phyloP scores from a whole-genome alignment of 345 rosid genomes.

The Camelina sativa region DNA sequence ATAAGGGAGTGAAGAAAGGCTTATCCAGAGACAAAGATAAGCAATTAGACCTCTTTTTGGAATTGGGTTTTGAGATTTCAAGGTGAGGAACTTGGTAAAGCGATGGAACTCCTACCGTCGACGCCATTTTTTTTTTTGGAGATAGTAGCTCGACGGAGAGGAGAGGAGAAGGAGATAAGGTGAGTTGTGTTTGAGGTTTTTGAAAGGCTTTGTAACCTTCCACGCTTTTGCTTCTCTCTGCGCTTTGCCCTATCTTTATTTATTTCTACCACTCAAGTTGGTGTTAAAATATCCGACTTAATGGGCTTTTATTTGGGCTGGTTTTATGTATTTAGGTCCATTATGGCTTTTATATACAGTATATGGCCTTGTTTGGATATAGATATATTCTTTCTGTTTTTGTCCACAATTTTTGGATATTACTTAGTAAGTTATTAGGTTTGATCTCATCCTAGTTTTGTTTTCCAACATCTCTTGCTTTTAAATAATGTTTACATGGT shows the following conservation, averaged over 20 bases:
- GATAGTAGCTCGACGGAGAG: conserved; percentile 21
- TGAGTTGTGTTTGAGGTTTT: not conserved
- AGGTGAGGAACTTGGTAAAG: conserved; percentile 53
- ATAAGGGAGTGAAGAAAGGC: conserved; percentile 40
- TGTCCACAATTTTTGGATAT: too few species aligned
- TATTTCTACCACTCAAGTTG: conserved; percentile 25
- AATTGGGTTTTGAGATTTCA: conserved; percentile 44
- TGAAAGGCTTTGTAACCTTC: conserved; percentile 47
- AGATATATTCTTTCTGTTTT: too few species aligned
- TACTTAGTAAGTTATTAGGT: too few species aligned
- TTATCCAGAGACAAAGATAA: conserved; percentile 38
- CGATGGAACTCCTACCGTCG: conserved; percentile 52
- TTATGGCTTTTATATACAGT: not conserved
- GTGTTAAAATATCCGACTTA: conserved; percentile 22
- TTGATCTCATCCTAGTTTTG: too few species aligned
- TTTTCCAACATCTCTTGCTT: too few species aligned
- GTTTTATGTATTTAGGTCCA: not conserved
- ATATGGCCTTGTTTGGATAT: not conserved
- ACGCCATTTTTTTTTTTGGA: conserved; percentile 51
- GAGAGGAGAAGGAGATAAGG: conserved; percentile 30
- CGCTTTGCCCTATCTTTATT: conserved; percentile 42
- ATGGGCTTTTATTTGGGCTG: conserved; percentile 26
- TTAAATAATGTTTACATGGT: too few species aligned
- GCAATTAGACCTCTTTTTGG: conserved; percentile 37
- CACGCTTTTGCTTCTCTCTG: conserved; percentile 45